Conservation (phyloP, 2,329 filamentous ascomycete species). For the Alternaria panax region DNA sequence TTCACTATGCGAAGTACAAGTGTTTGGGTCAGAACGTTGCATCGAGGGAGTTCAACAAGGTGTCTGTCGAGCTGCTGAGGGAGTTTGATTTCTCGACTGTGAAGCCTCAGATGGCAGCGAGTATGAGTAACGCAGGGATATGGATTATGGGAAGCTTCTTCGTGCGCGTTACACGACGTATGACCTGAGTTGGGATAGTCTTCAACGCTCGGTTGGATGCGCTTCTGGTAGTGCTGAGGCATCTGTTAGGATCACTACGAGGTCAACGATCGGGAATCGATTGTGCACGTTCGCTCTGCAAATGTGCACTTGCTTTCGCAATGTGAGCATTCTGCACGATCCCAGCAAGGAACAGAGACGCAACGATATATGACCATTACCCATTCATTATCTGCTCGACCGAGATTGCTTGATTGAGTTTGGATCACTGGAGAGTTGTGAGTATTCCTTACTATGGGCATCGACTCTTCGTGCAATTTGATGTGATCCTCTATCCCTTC, state of each 20-base stretch:
- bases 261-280: too few species aligned
- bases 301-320: neutral
- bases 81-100: neutral
- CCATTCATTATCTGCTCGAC: neutral
- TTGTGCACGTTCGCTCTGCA: neutral
- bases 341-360: neutral
- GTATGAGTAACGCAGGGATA: neutral
- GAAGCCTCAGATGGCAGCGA: neutral
- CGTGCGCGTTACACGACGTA: neutral
- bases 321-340: neutral
- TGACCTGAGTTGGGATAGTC: neutral
- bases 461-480: neutral
- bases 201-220: neutral
- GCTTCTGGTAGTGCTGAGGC: neutral
- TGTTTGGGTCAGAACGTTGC: constrained; percentile 40
- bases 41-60: constrained; percentile 42
- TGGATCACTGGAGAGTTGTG: neutral
- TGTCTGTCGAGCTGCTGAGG: constrained; percentile 32
- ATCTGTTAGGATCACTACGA: too few species aligned
- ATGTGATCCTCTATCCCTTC: neutral
- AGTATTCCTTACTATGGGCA: too few species aligned
- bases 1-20: constrained; percentile 36
- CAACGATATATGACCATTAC: neutral
- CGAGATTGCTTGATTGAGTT: neutral
- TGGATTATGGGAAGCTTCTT: constrained; percentile 5